These are phyloP conservation scores for Alectoria sarmentosa DNA, from an alignment of 495 filamentous ascomycete genomes.

Conservation along the genomic window DNA sequence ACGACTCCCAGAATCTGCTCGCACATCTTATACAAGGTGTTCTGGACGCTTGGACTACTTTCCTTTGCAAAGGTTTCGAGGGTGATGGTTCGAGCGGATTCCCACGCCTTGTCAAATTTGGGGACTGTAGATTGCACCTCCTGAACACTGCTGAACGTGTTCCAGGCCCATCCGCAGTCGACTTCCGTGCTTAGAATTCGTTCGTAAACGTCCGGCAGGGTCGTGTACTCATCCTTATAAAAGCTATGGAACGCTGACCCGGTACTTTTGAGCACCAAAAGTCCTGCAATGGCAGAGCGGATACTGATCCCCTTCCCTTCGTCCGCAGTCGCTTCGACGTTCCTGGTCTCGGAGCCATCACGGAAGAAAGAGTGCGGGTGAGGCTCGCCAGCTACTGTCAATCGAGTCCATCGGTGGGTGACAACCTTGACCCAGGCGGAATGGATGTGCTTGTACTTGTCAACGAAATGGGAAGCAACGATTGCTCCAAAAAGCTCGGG, in stretches of 20 bases:
- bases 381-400: slow-evolving; percentile 77
- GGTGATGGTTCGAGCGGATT: slow-evolving; percentile 69
- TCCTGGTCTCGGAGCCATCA: slow-evolving; percentile 81
- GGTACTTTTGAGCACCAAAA: slow-evolving; percentile 95
- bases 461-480: slow-evolving; percentile 79
- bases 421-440: slow-evolving; percentile 70
- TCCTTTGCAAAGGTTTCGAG: slow-evolving; percentile 90
- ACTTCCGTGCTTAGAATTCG: slow-evolving; percentile 93
- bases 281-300: slow-evolving; percentile 60
- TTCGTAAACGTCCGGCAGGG: slow-evolving; percentile 83
- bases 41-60: slow-evolving; percentile 85
- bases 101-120: slow-evolving; percentile 73
- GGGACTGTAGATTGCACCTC: slow-evolving; percentile 58
- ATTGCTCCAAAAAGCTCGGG: slow-evolving; percentile 88
- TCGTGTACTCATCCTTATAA: slow-evolving; percentile 86
- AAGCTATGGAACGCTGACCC: slow-evolving; percentile 95
- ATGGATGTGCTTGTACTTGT: slow-evolving; percentile 81
- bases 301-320: slow-evolving; percentile 63
- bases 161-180: slow-evolving; percentile 79
- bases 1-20: slow-evolving; percentile 75
- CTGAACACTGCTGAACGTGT: slow-evolving; percentile 54
- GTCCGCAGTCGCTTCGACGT: slow-evolving; percentile 52
- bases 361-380: slow-evolving; percentile 96
- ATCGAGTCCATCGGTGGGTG: slow-evolving; percentile 87
- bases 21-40: slow-evolving; percentile 98